Evolutionary conservation across 768 basidiomycete species (phyloP).

Genomic region (Pulveroboletus sp.): DNA sequence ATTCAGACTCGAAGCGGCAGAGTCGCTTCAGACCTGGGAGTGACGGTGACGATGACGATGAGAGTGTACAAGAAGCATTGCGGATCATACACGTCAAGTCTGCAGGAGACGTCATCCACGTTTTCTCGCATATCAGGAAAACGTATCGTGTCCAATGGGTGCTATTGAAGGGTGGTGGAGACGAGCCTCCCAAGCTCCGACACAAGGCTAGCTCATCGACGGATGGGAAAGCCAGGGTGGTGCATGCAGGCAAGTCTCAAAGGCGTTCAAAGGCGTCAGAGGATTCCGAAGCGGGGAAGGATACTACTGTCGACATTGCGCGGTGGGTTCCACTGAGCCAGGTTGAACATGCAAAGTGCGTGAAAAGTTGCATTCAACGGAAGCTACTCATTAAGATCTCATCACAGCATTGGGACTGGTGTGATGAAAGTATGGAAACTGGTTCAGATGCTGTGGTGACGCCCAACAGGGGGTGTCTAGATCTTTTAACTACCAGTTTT

Average conservation of each 20-base stretch:
- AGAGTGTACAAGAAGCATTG: neutral
- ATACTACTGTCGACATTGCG: conserved; percentile 16
- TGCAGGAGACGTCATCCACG: conserved; percentile 66
- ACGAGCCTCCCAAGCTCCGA: conserved; percentile 37
- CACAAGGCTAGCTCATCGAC: neutral
- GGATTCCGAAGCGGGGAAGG: conserved; percentile 9
- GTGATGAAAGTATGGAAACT: conserved; percentile 70
- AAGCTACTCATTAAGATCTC: conserved; percentile 1
- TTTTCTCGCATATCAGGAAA: conserved; percentile 89
- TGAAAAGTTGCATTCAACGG: conserved; percentile 9
- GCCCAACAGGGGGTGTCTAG: neutral
- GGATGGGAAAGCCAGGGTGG: conserved; percentile 8
- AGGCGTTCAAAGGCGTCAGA: conserved; percentile 8
- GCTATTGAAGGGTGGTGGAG: conserved; percentile 51
- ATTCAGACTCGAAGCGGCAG: conserved; percentile 3
- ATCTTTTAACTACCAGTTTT: neutral
- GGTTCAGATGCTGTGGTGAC: conserved; percentile 33
- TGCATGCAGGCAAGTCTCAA: conserved; percentile 9
- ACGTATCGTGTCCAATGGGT: conserved; percentile 78
- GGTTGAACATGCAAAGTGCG: conserved; percentile 60
- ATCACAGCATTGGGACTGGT: conserved; percentile 64
- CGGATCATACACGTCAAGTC: conserved; percentile 44
- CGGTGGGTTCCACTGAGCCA: conserved; percentile 54
- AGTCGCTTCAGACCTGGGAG: neutral
- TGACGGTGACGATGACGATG: neutral